Evolutionary conservation across 1,284 basidiomycete species (phyloP).

Genomic region (Ganoderma multipileum): DNA sequence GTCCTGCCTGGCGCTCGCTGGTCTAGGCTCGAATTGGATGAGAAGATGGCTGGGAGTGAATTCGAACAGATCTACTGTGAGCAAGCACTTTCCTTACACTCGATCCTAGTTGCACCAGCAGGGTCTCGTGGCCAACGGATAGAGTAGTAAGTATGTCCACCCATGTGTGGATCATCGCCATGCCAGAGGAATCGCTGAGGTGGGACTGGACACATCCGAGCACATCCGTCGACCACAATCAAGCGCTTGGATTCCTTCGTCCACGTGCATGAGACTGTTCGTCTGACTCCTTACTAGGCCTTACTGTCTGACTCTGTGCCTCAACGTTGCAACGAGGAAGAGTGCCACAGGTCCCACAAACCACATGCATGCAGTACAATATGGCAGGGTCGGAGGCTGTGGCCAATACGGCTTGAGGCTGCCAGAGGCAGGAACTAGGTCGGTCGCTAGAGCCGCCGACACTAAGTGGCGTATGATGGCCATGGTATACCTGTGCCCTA

Average conservation of each 20-base stretch:
- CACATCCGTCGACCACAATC: not conserved
- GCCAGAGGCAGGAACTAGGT: not conserved
- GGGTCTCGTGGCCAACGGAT: too few relatives aligned
- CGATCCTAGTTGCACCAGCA: too few relatives aligned
- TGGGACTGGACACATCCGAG: not conserved
- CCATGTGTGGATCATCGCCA: too few relatives aligned
- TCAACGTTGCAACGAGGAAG: not conserved
- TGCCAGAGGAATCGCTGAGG: not conserved
- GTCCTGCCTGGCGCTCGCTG: too few relatives aligned
- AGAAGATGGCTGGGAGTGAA: not conserved
- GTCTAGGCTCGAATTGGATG: not conserved
- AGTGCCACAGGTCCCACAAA: not conserved
- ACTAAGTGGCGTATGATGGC: not conserved
- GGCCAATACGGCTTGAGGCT: not conserved
- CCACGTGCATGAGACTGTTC: too few relatives aligned
- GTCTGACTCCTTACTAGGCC: too few relatives aligned
- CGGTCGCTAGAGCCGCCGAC: not conserved
- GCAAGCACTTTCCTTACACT: too few relatives aligned
- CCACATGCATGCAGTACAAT: not conserved
- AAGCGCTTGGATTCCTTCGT: not conserved
- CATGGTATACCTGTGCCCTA: slow-evolving; percentile 1
- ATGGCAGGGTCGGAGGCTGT: not conserved
- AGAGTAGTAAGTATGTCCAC: not conserved
- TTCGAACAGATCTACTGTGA: not conserved
- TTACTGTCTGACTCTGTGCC: too few relatives aligned